Evolutionary conservation across 2,329 filamentous ascomycete genomes (phyloP).

Genomic region (Thielaviopsis musarum): DNA sequence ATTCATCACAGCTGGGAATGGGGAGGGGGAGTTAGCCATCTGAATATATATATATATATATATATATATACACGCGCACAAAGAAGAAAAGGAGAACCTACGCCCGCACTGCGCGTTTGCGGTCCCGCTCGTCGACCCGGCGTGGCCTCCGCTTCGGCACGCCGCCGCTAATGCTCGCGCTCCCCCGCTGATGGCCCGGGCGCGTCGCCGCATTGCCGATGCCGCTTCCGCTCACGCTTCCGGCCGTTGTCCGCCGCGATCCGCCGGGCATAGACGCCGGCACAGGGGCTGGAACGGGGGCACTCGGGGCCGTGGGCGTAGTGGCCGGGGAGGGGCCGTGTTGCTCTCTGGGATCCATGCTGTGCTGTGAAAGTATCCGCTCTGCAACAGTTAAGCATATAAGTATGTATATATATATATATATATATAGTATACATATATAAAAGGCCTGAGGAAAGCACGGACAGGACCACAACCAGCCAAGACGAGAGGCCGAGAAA

Average conservation of each 20-base stretch:
- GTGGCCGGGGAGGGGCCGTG: neutral
- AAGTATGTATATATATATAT: too few relatives aligned
- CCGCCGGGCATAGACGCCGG: neutral
- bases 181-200: neutral
- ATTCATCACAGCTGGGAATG: conserved; percentile 34
- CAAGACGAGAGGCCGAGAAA: too few relatives aligned
- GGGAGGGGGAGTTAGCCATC: conserved; percentile 1
- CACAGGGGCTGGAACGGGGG: neutral
- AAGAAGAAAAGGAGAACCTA: conserved; percentile 10
- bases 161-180: conserved; percentile 2
- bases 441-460: too few relatives aligned
- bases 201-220: conserved; percentile 1
- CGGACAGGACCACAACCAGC: too few relatives aligned
- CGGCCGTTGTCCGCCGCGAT: neutral
- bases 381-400: too few relatives aligned
- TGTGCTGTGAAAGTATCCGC: too few relatives aligned
- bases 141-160: conserved; percentile 15
- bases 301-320: neutral
- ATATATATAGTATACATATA: too few relatives aligned
- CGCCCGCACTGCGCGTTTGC: conserved; percentile 18
- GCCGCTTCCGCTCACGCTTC: conserved; percentile 8
- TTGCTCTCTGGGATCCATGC: neutral
- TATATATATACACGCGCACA: neutral
- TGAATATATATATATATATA: neutral
- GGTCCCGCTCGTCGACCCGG: conserved; percentile 16